These are phyloP conservation scores for Populus hybrid DNA, from an alignment of 441 rosid genomes.

Conservation along the genomic window DNA sequence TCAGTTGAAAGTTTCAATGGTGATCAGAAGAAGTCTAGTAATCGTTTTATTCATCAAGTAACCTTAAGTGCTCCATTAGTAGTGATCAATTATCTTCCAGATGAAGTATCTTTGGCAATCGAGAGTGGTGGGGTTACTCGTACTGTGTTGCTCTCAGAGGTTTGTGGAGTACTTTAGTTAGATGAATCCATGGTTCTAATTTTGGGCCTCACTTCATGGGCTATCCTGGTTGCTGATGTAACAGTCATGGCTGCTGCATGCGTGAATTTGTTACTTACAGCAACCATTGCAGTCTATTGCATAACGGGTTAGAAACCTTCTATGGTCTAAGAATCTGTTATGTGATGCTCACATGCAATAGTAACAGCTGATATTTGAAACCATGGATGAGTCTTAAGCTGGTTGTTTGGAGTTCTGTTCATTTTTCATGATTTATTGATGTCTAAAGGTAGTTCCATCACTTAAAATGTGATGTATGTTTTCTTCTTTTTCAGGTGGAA, in stretches of 20 bases:
- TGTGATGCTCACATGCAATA: background rate
- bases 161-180: constrained; percentile 26
- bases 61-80: constrained; percentile 77
- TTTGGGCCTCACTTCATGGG: background rate
- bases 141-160: constrained; percentile 74
- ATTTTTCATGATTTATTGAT: constrained; percentile 10
- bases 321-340: background rate
- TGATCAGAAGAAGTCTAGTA: constrained; percentile 41
- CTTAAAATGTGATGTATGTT: constrained; percentile 9
- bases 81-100: constrained; percentile 78
- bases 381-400: constrained; percentile 8
- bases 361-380: background rate
- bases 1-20: constrained; percentile 33
- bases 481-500: constrained; percentile 48
- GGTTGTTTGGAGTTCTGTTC: constrained; percentile 23
- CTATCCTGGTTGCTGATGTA: background rate
- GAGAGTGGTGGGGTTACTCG: constrained; percentile 74
- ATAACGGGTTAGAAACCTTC: background rate
- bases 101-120: constrained; percentile 56
- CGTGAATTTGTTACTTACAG: background rate
- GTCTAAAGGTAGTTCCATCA: background rate
- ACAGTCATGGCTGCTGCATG: background rate
- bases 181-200: background rate
- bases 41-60: constrained; percentile 61
- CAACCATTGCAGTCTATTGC: background rate